Evolutionary conservation across 2,329 filamentous ascomycete species (phyloP), one percentile per base, ranked within the genome.

Genomic region (Leptographium lundbergii): DNA sequence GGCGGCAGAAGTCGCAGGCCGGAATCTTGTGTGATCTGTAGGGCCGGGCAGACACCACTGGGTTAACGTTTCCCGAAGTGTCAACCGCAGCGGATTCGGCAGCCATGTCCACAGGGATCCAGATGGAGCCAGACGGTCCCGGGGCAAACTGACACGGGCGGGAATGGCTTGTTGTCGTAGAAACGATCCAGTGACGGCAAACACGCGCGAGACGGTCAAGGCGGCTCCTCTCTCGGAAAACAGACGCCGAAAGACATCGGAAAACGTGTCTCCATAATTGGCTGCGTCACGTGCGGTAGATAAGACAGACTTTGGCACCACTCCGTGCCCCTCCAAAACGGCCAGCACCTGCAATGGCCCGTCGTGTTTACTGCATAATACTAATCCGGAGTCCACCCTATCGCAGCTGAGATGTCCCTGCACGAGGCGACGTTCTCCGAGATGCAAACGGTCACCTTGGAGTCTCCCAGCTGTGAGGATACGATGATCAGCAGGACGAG

Each of bases 11-110:
- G 42, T 58, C 57, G 25, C 57, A 58, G 39, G 57, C 57, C n/a
- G 57, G 57, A 17, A 58, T 48, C 52, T 58, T 58, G 57, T 58
- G 57, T 2, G 57, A 58, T 22, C 57, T 42, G 32, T 58, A 78
- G 19, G 57, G 57, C 52, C 57, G n/a, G 11, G 55, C 55, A 22
- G 54, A 47, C 24, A 36, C 55, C 19, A 25, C 14, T 9, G 34
- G 24, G 22, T 19, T 25, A 1, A 11, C 25, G 19, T 56, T 56
- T 56, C 34, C 54, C 54, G 54, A 47, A 11, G 29, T 2, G 39
- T 19, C n/a, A 36, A 34, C 10, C 14, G 13, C 52, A 25, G 22
- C 51, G 2, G 29, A 2, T 14, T 42, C 39, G 25, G 25, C 54
- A 48, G 36, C n/a, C 54, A 55, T 55, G 52, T 39, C 51, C 51